These are phyloP conservation scores for Paraphysoderma sedebokerense DNA, from an alignment of 371 early-diverging fungal genomes.

Conservation along the genomic window DNA sequence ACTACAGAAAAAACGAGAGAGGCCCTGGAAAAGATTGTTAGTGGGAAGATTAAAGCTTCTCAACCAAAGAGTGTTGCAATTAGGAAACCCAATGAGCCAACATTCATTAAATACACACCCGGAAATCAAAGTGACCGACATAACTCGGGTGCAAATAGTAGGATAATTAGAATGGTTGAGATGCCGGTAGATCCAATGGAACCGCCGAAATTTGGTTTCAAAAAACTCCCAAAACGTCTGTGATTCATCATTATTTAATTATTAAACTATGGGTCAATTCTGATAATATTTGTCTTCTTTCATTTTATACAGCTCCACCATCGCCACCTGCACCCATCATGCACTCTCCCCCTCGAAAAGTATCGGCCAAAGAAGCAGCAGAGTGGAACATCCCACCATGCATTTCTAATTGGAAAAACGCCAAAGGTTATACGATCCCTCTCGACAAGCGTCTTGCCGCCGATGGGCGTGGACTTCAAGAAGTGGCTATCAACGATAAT, in stretches of 20 bases:
- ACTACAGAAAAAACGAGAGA: conserved; percentile 69
- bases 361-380: conserved; percentile 82
- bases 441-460: conserved; percentile 94
- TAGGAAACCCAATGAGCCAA: conserved; percentile 41
- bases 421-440: conserved; percentile 94
- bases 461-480: conserved; percentile 89
- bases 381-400: conserved; percentile 95
- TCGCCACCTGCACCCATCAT: conserved; percentile 92
- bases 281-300: background rate
- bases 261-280: background rate
- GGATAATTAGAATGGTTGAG: conserved; percentile 86
- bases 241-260: background rate
- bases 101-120: conserved; percentile 82
- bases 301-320: conserved; percentile 29
- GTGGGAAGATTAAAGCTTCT: conserved; percentile 49
- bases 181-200: conserved; percentile 92
- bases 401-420: conserved; percentile 97
- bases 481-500: conserved; percentile 74
- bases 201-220: conserved; percentile 79
- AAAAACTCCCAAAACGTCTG: conserved; percentile 63
- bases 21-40: conserved; percentile 79
- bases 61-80: conserved; percentile 46
- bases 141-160: conserved; percentile 43
- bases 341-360: conserved; percentile 91
- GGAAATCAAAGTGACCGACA: conserved; percentile 38